Conservation (phyloP, 2,329 filamentous ascomycete species). For the Calonectria pseudoreteaudii region DNA sequence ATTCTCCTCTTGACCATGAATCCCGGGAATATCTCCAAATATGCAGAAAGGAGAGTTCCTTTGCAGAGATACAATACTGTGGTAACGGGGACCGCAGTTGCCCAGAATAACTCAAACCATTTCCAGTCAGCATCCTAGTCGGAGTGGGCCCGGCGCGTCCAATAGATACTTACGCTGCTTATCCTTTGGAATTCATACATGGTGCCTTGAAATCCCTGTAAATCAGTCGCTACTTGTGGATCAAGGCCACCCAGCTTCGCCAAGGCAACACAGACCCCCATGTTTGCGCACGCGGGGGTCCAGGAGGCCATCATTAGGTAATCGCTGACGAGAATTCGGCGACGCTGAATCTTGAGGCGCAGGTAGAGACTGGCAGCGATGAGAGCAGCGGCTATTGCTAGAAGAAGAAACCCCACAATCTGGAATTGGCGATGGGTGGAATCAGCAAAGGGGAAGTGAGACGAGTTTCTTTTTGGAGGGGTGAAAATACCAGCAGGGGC, state of each 20-base stretch:
- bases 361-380: conserved; percentile 31
- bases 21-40: conserved; percentile 27
- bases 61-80: conserved; percentile 28
- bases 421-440: no score
- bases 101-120: conserved; percentile 20
- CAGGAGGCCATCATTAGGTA: conserved; percentile 24
- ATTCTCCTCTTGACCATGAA: conserved; percentile 29
- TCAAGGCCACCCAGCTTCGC: conserved; percentile 25
- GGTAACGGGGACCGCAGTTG: conserved; percentile 18
- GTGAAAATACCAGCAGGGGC: background rate
- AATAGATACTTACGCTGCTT: background rate
- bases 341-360: conserved; percentile 27
- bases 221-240: background rate
- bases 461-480: background rate
- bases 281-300: conserved; percentile 7
- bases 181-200: background rate
- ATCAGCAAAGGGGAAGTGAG: background rate
- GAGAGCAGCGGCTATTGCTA: background rate
- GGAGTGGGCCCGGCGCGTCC: no score
- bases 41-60: conserved; percentile 26
- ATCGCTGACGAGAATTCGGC: conserved; percentile 18
- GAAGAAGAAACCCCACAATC: background rate
- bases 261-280: conserved; percentile 14
- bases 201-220: background rate
- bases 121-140: background rate